phyloP scores from a whole-genome alignment of 768 basidiomycete genomes.

The Omphalotus guepiniiformis region DNA sequence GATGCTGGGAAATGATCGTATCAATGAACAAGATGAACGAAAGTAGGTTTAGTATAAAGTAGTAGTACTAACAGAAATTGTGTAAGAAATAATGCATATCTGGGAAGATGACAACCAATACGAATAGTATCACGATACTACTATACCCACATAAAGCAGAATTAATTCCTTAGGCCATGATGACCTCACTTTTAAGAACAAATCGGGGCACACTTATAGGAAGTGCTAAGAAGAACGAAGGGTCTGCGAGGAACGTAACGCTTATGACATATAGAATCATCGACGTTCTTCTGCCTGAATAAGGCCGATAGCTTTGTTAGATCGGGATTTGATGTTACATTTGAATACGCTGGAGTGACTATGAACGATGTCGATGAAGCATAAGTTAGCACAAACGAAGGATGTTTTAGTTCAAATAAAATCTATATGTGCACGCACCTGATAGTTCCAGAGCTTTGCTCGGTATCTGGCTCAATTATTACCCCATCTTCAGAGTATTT shows the following conservation, averaged over 20 bases:
- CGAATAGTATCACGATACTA: neutral
- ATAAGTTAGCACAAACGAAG: neutral
- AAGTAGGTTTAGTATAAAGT: too few relatives aligned
- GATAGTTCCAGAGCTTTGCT: slow-evolving; percentile 32
- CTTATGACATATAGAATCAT: neutral
- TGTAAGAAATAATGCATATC: too few relatives aligned
- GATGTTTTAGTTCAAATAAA: too few relatives aligned
- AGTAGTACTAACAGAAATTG: too few relatives aligned
- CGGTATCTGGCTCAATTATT: slow-evolving; percentile 20
- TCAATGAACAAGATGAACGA: too few relatives aligned
- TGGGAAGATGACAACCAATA: neutral
- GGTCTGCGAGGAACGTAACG: too few relatives aligned
- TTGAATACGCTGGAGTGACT: slow-evolving; percentile 18
- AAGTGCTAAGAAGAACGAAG: too few relatives aligned
- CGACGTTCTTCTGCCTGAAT: slow-evolving; percentile 10
- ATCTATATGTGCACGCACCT: too few relatives aligned
- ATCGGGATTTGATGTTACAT: slow-evolving; percentile 16
- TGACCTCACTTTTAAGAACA: neutral
- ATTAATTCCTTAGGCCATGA: neutral
- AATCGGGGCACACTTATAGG: neutral
- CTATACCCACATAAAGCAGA: neutral
- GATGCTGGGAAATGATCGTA: too few relatives aligned
- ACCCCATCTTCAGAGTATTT: slow-evolving; percentile 11
- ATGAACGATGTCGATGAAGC: neutral
- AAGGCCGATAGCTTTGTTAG: slow-evolving; percentile 16